phyloP scores from a whole-genome alignment of 2,329 filamentous ascomycete species.

The Hymenoscyphus repandus region DNA sequence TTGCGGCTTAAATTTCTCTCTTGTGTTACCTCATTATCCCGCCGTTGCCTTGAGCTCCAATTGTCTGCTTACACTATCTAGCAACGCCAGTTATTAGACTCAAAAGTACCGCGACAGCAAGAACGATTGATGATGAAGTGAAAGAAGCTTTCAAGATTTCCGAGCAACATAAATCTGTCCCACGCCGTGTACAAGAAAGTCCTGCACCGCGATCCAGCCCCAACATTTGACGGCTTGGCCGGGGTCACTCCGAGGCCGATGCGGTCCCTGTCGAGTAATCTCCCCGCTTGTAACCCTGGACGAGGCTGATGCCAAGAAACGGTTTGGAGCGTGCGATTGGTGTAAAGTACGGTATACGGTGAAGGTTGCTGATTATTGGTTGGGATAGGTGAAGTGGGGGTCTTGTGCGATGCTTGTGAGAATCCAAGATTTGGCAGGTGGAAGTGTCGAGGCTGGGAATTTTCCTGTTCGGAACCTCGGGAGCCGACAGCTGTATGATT shows the following conservation, averaged over 20 bases:
- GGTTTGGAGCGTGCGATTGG: no score
- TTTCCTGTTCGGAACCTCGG: no score
- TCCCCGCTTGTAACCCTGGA: no score
- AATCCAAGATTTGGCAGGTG: neutral
- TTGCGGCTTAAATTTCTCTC: neutral
- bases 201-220: neutral
- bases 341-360: no score
- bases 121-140: no score
- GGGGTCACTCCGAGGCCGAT: neutral
- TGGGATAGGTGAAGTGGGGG: neutral
- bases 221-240: neutral
- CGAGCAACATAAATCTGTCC: neutral
- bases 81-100: no score
- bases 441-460: no score
- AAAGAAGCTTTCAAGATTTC: no score
- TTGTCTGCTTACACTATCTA: no score
- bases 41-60: neutral
- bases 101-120: no score
- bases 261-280: neutral
- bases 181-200: neutral
- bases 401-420: neutral
- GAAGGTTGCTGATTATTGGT: no score
- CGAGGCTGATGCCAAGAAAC: no score
- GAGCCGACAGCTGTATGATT: neutral
- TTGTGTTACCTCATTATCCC: neutral